phyloP scores from a whole-genome alignment of 2,329 filamentous ascomycete species.

The Claviceps digitariae region DNA sequence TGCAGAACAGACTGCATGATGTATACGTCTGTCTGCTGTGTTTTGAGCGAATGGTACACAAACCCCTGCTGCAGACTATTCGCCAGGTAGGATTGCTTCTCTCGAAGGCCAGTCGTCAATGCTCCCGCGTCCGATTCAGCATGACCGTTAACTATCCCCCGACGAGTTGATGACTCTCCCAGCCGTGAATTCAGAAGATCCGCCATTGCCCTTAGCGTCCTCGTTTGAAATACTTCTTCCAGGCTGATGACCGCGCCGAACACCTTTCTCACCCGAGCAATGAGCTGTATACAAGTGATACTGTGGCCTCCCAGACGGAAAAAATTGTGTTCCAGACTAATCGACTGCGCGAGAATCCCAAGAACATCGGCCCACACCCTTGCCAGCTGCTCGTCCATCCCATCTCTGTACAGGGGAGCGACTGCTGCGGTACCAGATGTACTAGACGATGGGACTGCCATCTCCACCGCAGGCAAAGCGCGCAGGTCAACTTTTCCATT shows the following conservation, averaged over 20 bases:
- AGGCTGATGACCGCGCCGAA: background rate
- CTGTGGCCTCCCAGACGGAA: slow-evolving; percentile 2
- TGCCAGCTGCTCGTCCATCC: slow-evolving; percentile 1
- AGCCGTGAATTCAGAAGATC: background rate
- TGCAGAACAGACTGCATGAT: background rate
- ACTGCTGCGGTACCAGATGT: background rate
- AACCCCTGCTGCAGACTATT: slow-evolving; percentile 1
- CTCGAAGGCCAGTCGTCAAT: background rate
- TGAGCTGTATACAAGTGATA: slow-evolving; percentile 2
- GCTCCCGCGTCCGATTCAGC: too few relatives aligned
- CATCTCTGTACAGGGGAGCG: background rate
- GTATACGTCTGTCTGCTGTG: background rate
- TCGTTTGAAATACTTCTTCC: background rate
- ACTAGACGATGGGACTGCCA: background rate
- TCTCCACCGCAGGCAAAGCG: background rate
- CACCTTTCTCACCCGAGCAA: background rate
- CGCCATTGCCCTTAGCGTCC: background rate
- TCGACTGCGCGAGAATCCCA: background rate
- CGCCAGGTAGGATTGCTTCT: background rate
- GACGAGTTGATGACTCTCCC: too few relatives aligned
- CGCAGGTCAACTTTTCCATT: slow-evolving; percentile 1
- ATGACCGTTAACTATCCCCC: too few relatives aligned
- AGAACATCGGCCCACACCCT: background rate
- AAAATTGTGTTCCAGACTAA: background rate
- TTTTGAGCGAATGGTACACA: background rate